Conservation (phyloP, 768 basidiomycete genomes). For the Gloeopeniophorella convolvens region DNA sequence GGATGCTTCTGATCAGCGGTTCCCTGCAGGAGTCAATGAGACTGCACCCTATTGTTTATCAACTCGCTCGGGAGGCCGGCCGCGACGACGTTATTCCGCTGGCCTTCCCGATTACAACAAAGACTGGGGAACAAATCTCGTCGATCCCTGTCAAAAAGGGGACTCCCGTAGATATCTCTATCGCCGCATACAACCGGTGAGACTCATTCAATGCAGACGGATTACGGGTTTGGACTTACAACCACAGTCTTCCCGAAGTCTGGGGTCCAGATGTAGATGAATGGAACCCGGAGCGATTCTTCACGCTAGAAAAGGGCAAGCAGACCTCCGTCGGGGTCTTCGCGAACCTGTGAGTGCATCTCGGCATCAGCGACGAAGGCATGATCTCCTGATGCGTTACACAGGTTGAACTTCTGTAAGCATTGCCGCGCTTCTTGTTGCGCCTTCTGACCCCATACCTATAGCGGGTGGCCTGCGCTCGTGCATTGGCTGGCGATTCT, state of each 20-base stretch:
- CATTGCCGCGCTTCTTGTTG: not conserved
- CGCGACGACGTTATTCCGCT: constrained; percentile 22
- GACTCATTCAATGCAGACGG: not conserved
- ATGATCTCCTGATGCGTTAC: not conserved
- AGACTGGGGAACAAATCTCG: not conserved
- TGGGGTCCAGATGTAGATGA: constrained; percentile 4
- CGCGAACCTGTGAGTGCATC: not conserved
- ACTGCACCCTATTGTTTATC: constrained; percentile 16
- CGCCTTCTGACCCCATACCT: not conserved
- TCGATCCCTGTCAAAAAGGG: constrained; percentile 2
- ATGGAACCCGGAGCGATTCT: not conserved
- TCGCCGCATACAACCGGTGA: constrained; percentile 1
- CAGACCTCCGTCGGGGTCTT: not conserved
- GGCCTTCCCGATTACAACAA: not conserved
- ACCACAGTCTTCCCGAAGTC: constrained; percentile 1
- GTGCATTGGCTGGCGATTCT: constrained; percentile 5
- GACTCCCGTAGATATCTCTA: not conserved
- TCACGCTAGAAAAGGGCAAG: not conserved
- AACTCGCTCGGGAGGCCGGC: constrained; percentile 2
- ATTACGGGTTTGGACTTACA: not conserved
- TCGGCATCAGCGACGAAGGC: not conserved
- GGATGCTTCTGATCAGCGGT: not conserved
- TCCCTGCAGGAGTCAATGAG: not conserved
- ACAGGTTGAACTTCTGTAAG: constrained; percentile 7
- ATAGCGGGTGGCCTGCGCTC: not conserved